These are phyloP conservation scores for Cladosporium velox DNA, from an alignment of 2,329 filamentous ascomycete species.

Conservation along the genomic window DNA sequence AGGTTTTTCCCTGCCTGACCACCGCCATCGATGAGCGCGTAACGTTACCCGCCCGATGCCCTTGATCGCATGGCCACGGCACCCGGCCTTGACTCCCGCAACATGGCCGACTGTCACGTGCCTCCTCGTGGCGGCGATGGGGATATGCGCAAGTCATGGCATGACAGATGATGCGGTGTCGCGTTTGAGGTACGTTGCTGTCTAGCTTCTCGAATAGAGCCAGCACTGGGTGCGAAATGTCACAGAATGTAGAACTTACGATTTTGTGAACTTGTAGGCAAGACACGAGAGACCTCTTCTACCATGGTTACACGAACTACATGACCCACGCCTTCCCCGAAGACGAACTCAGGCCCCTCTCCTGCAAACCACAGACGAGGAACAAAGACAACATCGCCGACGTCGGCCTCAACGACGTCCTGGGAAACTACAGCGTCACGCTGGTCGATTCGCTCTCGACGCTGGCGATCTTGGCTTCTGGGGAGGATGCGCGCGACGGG, in stretches of 20 bases:
- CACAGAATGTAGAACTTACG: neutral
- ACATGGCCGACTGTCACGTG: conserved; percentile 39
- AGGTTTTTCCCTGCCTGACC: neutral
- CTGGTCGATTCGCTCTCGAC: conserved; percentile 94
- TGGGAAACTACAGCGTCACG: conserved; percentile 96
- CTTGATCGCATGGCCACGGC: conserved; percentile 29
- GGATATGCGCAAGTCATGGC: conserved; percentile 40
- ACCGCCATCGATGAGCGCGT: conserved; percentile 18
- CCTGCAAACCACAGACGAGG: conserved; percentile 80
- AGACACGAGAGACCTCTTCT: conserved; percentile 73
- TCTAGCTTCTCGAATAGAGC: neutral
- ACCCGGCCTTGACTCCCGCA: conserved; percentile 23
- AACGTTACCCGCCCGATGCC: conserved; percentile 26
- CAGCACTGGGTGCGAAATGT: neutral
- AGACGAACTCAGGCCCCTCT: conserved; percentile 87
- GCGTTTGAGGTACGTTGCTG: conserved; percentile 38
- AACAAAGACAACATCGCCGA: conserved; percentile 77
- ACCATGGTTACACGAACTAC: conserved; percentile 95
- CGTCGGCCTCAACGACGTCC: conserved; percentile 87
- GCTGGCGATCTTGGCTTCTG: conserved; percentile 85
- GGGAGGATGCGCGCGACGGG: conserved; percentile 51
- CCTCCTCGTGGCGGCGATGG: conserved; percentile 36
- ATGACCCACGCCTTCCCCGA: conserved; percentile 93
- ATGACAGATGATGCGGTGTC: conserved; percentile 49
- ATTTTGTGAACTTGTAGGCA: conserved; percentile 36